Evolutionary conservation across 1,284 basidiomycete genomes (phyloP).

Genomic region (Cryptococcus sp.): DNA sequence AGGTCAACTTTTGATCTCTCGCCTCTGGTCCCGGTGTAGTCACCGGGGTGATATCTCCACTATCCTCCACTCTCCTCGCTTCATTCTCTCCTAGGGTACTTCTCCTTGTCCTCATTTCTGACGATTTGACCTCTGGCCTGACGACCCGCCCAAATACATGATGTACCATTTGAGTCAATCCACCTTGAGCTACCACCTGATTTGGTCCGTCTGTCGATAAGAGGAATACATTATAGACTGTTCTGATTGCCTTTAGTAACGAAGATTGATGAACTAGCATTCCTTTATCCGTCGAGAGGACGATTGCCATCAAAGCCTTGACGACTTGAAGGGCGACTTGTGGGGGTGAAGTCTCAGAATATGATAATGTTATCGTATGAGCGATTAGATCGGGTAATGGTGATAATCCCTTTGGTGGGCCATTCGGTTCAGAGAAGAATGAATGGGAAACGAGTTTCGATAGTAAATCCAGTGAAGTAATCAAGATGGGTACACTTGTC

Average conservation of each 20-base stretch:
- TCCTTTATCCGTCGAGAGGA: conserved; percentile 66
- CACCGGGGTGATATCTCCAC: conserved; percentile 3
- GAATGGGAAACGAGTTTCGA: conserved; percentile 94
- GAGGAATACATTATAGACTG: conserved; percentile 94
- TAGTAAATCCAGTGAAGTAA: conserved; percentile 90
- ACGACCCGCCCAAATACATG: conserved; percentile 75
- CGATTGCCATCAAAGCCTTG: conserved; percentile 81
- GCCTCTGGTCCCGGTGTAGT: conserved; percentile 3
- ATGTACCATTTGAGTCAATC: conserved; percentile 93
- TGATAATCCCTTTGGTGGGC: conserved; percentile 55
- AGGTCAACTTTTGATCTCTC: conserved; percentile 22
- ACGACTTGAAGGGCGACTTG: conserved; percentile 90
- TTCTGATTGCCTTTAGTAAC: conserved; percentile 86
- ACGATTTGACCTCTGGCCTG: conserved; percentile 25
- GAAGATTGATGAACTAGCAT: conserved; percentile 89
- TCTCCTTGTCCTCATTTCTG: conserved; percentile 9
- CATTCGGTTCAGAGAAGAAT: conserved; percentile 66
- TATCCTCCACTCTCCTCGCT: conserved; percentile 19
- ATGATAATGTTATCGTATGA: conserved; percentile 88
- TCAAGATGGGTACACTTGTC: conserved; percentile 81
- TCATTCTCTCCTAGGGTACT: conserved; percentile 32
- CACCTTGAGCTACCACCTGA: conserved; percentile 93
- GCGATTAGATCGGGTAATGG: conserved; percentile 85
- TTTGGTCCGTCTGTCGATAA: conserved; percentile 83
- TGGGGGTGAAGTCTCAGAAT: conserved; percentile 79